Conservation (phyloP, 2,329 filamentous ascomycete genomes). For the Aspergillus carbonarius region DNA sequence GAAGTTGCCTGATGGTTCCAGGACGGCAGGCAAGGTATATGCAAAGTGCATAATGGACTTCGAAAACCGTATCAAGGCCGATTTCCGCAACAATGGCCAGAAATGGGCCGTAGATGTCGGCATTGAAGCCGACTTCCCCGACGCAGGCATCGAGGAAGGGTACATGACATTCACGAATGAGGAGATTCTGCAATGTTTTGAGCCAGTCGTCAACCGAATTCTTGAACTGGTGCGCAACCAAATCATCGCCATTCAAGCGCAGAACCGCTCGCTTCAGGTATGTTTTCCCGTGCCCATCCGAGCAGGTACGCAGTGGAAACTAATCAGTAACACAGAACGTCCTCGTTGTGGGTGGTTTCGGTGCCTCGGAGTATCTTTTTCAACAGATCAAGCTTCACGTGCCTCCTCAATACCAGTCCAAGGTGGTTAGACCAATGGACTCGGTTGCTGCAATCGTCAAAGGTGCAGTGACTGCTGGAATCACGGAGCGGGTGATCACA, state of each 20-base stretch:
- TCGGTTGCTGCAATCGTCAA: constrained; percentile 98
- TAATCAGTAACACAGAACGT: constrained; percentile 64
- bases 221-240: constrained; percentile 95
- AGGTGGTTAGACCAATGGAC: constrained; percentile 98
- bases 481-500: constrained; percentile 94
- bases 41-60: constrained; percentile 99
- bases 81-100: constrained; percentile 98
- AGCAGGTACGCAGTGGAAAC: background rate
- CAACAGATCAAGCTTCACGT: constrained; percentile 99
- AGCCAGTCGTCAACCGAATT: constrained; percentile 96
- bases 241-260: constrained; percentile 97
- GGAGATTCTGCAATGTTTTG: constrained; percentile 97
- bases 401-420: constrained; percentile 95
- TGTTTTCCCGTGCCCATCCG: constrained; percentile 19
- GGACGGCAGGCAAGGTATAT: constrained; percentile 96
- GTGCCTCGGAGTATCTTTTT: constrained; percentile 97
- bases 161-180: constrained; percentile 99
- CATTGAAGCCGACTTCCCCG: constrained; percentile 96
- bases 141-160: constrained; percentile 96
- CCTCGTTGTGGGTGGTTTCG: constrained; percentile 94
- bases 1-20: constrained; percentile 96
- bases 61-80: constrained; percentile 98
- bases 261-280: constrained; percentile 85
- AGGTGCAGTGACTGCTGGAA: constrained; percentile 94
- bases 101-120: constrained; percentile 99